These are phyloP conservation scores for Elymus sibiricus DNA, from an alignment of 176 grass and related monocot species.

Conservation along the genomic window DNA sequence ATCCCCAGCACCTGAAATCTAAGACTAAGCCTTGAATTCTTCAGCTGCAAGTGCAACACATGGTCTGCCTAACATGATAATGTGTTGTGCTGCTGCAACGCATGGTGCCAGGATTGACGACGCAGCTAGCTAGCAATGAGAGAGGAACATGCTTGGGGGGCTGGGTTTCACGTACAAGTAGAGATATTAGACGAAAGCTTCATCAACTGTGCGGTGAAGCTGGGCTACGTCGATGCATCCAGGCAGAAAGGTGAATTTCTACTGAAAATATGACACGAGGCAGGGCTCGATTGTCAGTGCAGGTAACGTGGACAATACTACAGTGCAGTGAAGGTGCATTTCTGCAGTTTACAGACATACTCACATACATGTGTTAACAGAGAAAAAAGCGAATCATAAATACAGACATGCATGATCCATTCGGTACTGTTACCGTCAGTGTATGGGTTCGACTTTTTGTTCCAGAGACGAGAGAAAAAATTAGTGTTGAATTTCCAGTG, in stretches of 20 bases:
- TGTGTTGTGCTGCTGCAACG: background rate
- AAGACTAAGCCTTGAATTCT: too few species aligned
- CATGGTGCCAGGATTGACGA: slow-evolving; percentile 11
- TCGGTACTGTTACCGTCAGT: too few species aligned
- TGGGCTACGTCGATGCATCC: slow-evolving; percentile 2
- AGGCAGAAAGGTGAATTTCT: background rate
- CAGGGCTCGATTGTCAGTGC: too few species aligned
- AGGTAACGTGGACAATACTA: too few species aligned
- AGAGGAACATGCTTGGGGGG: slow-evolving; percentile 35
- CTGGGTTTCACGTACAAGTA: slow-evolving; percentile 61
- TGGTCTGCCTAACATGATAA: too few species aligned
- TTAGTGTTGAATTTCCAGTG: too few species aligned
- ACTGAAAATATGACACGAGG: too few species aligned
- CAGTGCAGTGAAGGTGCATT: background rate
- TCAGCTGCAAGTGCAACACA: too few species aligned
- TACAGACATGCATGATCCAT: too few species aligned
- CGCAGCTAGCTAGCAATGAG: background rate
- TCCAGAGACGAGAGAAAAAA: too few species aligned
- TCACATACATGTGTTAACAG: background rate
- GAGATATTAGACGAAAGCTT: slow-evolving; percentile 34
- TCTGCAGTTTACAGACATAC: background rate
- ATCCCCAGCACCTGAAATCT: too few species aligned
- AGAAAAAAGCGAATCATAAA: background rate
- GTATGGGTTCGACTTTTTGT: too few species aligned
- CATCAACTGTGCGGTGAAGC: slow-evolving; percentile 33